These are phyloP conservation scores for Monilinia vaccinii-corymbosi DNA, from an alignment of 2,329 filamentous ascomycete genomes.

Conservation along the genomic window DNA sequence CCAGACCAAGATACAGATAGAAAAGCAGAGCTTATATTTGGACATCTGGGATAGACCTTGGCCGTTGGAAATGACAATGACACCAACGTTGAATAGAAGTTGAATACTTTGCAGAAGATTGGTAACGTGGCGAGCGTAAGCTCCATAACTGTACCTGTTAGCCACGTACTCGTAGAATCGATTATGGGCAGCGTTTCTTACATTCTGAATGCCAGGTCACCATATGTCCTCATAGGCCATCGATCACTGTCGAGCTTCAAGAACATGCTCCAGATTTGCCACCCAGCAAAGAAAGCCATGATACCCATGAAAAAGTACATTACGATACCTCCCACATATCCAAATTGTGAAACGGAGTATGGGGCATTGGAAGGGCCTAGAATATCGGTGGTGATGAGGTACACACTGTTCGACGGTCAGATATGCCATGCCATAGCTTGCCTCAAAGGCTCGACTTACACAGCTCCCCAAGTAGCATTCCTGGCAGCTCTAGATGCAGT, in stretches of 20 bases:
- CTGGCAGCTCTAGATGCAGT: slow-evolving; percentile 37
- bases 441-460: slow-evolving; percentile 18
- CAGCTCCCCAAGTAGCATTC: slow-evolving; percentile 37
- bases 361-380: slow-evolving; percentile 13
- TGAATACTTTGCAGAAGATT: slow-evolving; percentile 40
- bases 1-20: slow-evolving; percentile 43
- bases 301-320: slow-evolving; percentile 19
- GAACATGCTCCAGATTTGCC: slow-evolving; percentile 20
- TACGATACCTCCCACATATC: slow-evolving; percentile 8
- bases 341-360: slow-evolving; percentile 7
- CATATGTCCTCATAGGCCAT: slow-evolving; percentile 15
- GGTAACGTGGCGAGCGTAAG: slow-evolving; percentile 36
- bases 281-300: slow-evolving; percentile 18
- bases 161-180: neutral
- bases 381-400: slow-evolving; percentile 19
- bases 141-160: slow-evolving; percentile 29
- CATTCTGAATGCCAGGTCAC: slow-evolving; percentile 36
- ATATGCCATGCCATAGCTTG: neutral
- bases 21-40: slow-evolving; percentile 39
- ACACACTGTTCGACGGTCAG: slow-evolving; percentile 22
- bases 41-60: slow-evolving; percentile 45
- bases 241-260: slow-evolving; percentile 18
- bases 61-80: slow-evolving; percentile 43
- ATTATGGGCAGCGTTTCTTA: neutral
- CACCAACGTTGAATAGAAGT: slow-evolving; percentile 41